phyloP scores from a whole-genome alignment of 2,329 filamentous ascomycete genomes.

The Penicillium sp. region DNA sequence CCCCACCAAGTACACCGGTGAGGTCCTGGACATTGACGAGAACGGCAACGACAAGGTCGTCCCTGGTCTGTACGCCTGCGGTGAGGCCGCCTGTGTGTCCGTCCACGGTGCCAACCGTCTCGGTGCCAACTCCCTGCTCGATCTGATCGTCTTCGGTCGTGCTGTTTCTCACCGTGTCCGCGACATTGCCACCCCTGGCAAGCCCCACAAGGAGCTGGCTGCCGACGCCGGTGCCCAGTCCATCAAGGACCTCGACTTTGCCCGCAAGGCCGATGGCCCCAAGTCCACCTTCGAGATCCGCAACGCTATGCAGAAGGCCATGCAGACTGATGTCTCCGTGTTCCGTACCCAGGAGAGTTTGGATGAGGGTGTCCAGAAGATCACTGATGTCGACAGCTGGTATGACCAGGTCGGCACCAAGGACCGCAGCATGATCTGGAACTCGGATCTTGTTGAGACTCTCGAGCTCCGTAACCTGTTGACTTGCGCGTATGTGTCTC shows the following conservation, averaged over 20 bases:
- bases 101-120: constrained; percentile 98
- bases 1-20: constrained; percentile 92
- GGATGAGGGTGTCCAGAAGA: constrained; percentile 87
- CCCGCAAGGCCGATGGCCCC: constrained; percentile 76
- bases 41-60: constrained; percentile 87
- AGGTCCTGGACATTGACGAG: constrained; percentile 85
- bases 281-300: constrained; percentile 87
- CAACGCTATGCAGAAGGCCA: constrained; percentile 91
- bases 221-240: constrained; percentile 85
- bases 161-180: constrained; percentile 96
- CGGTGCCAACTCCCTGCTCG: constrained; percentile 95
- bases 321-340: constrained; percentile 95
- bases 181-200: constrained; percentile 82
- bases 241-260: constrained; percentile 77
- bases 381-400: constrained; percentile 73
- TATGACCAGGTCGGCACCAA: constrained; percentile 87
- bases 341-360: constrained; percentile 93
- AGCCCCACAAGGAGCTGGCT: constrained; percentile 70
- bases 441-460: constrained; percentile 93
- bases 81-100: constrained; percentile 95
- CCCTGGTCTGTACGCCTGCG: constrained; percentile 89
- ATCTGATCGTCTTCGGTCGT: constrained; percentile 95
- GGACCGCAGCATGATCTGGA: constrained; percentile 99
- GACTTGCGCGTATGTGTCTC: constrained; percentile 78
- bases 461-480: constrained; percentile 91